Conservation (phyloP, 139 green algal genomes). For the Zygnema cylindricum region DNA sequence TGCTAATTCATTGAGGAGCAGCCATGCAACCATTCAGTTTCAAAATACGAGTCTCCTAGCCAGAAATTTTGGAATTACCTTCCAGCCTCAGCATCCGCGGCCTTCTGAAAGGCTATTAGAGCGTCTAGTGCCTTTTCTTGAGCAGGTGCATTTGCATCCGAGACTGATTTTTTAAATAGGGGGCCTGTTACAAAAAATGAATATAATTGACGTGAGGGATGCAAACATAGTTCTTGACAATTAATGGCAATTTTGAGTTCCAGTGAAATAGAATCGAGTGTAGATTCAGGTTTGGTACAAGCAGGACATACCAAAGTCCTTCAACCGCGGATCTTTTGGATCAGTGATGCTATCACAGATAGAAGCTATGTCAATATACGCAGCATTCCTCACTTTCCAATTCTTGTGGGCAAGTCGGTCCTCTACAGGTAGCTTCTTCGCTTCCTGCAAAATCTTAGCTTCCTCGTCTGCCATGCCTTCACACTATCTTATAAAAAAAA, state of each 20-base stretch:
- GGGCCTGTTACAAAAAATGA: conserved; percentile 64
- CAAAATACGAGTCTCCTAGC: no score
- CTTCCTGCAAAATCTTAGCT: conserved; percentile 69
- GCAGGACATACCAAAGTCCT: conserved; percentile 71
- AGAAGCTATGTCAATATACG: conserved; percentile 77
- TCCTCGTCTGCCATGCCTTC: conserved; percentile 67
- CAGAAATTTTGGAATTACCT: no score
- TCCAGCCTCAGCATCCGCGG: conserved; percentile 64
- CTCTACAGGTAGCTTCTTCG: conserved; percentile 70
- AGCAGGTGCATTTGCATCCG: conserved; percentile 86
- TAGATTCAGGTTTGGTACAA: background rate
- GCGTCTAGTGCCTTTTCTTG: conserved; percentile 91
- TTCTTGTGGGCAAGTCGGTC: conserved; percentile 76
- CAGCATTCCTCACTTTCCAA: conserved; percentile 88
- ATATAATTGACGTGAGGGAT: background rate
- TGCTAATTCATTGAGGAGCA: no score
- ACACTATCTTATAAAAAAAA: background rate
- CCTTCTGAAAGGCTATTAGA: conserved; percentile 62
- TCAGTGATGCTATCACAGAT: conserved; percentile 70
- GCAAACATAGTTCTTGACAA: no score
- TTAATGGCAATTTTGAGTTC: no score
- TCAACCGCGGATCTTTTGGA: conserved; percentile 72
- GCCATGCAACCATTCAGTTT: no score
- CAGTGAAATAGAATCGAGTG: no score
- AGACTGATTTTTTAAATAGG: conserved; percentile 82